Conservation (phyloP, 768 basidiomycete genomes). For the Mycena venus region DNA sequence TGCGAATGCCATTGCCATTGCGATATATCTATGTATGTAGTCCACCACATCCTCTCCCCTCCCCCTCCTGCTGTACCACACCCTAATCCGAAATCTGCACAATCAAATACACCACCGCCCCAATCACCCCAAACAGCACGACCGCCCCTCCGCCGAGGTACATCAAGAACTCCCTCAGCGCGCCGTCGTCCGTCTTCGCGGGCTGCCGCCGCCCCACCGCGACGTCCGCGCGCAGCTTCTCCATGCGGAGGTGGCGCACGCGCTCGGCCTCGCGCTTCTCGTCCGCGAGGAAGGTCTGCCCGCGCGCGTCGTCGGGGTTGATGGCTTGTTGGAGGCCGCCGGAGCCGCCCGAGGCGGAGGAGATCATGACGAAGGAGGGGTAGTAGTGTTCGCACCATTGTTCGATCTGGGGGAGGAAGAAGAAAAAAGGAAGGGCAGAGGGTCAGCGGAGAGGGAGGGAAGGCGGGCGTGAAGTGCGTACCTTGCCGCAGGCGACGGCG, state of each 20-base stretch:
- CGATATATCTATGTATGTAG: too few relatives aligned
- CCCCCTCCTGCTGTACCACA: too few relatives aligned
- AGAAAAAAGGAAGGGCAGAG: neutral
- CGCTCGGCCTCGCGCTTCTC: conserved; percentile 57
- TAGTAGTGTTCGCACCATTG: conserved; percentile 95
- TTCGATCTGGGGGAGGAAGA: conserved; percentile 73
- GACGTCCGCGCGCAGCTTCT: conserved; percentile 33
- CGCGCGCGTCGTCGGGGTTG: conserved; percentile 69
- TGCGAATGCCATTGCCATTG: too few relatives aligned
- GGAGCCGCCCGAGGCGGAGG: conserved; percentile 17
- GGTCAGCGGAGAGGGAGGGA: conserved; percentile 15
- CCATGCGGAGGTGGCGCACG: conserved; percentile 45
- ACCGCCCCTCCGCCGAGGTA: neutral
- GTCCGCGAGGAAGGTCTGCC: conserved; percentile 60
- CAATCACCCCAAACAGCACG: neutral
- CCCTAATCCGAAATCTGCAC: conserved; percentile 11
- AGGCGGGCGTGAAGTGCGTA: conserved; percentile 45
- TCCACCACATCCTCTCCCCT: too few relatives aligned
- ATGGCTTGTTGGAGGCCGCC: conserved; percentile 45
- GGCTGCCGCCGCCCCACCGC: neutral
- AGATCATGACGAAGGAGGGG: conserved; percentile 84
- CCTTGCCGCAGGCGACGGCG: conserved; percentile 88
- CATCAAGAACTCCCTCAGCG: neutral
- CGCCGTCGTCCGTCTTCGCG: neutral
- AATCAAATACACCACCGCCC: neutral